Conservation (phyloP, 352 stramenopile genomes). For the Globisporangium middletonii region DNA sequence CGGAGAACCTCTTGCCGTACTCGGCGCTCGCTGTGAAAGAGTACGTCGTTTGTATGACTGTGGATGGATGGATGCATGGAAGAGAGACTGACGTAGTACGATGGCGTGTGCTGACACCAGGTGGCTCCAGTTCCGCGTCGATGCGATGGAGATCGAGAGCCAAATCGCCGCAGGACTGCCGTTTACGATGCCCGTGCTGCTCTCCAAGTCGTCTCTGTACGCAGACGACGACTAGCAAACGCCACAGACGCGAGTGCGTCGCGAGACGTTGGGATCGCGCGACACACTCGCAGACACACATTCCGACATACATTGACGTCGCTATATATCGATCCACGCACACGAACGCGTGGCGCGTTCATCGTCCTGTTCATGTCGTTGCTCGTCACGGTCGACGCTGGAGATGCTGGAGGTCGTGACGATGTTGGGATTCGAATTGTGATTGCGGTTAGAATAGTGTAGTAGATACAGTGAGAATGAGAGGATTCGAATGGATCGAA, state of each 20-base stretch:
- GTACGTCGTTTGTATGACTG: conserved; percentile 31
- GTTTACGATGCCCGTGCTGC: conserved; percentile 79
- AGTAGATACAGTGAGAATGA: too few relatives aligned
- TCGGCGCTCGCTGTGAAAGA: conserved; percentile 83
- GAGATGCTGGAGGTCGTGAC: too few relatives aligned
- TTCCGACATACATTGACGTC: too few relatives aligned
- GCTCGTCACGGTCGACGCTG: too few relatives aligned
- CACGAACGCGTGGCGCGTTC: too few relatives aligned
- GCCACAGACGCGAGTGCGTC: background rate
- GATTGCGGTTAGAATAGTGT: too few relatives aligned
- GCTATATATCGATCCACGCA: too few relatives aligned
- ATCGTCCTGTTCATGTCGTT: too few relatives aligned
- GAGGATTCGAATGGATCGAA: too few relatives aligned
- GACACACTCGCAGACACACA: too few relatives aligned
- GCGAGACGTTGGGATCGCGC: too few relatives aligned
- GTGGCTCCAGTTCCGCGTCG: conserved; percentile 82
- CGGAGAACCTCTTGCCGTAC: conserved; percentile 68
- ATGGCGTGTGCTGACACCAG: conserved; percentile 18
- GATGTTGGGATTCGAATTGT: too few relatives aligned
- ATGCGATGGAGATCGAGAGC: conserved; percentile 79
- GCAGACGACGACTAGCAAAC: conserved; percentile 73
- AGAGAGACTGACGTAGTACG: conserved; percentile 11
- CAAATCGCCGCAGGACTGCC: conserved; percentile 72
- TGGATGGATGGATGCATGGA: background rate
- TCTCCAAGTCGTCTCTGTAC: conserved; percentile 86